A percentile compares a stretch with the other conserved stretches of the same genome.
These are phyloP conservation scores for Pueraria montana DNA, from an alignment of 306 rosid genomes.

Conservation along the genomic window DNA sequence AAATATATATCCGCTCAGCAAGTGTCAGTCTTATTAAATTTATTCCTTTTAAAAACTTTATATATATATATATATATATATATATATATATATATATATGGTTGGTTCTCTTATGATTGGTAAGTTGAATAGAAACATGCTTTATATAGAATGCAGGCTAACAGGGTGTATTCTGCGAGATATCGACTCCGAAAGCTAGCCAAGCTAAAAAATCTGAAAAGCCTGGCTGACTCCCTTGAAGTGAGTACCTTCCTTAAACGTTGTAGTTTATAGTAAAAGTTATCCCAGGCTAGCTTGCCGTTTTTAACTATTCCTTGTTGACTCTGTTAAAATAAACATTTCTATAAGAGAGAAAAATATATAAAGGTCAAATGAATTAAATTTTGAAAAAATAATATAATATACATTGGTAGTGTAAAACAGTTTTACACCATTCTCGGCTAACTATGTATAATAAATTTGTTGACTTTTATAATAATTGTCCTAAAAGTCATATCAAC, in stretches of 20 bases:
- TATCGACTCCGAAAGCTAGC: not conserved
- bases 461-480: no score
- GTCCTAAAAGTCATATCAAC: no score
- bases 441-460: no score
- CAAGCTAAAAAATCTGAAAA: not conserved
- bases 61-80: no score
- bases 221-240: not conserved
- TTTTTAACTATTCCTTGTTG: not conserved
- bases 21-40: not conserved
- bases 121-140: not conserved
- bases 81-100: no score
- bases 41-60: not conserved
- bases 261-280: not conserved
- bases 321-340: not conserved
- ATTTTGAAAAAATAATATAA: no score
- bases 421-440: no score
- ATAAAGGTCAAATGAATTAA: no score
- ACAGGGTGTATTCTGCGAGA: constrained; percentile 33
- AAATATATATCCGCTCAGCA: not conserved
- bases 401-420: no score
- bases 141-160: constrained; percentile 15
- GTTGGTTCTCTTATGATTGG: no score
- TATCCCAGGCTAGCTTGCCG: not conserved
- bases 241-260: not conserved
- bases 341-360: not conserved